These are phyloP conservation scores for Suillus sp. DNA, from an alignment of 768 basidiomycete species.

Conservation along the genomic window DNA sequence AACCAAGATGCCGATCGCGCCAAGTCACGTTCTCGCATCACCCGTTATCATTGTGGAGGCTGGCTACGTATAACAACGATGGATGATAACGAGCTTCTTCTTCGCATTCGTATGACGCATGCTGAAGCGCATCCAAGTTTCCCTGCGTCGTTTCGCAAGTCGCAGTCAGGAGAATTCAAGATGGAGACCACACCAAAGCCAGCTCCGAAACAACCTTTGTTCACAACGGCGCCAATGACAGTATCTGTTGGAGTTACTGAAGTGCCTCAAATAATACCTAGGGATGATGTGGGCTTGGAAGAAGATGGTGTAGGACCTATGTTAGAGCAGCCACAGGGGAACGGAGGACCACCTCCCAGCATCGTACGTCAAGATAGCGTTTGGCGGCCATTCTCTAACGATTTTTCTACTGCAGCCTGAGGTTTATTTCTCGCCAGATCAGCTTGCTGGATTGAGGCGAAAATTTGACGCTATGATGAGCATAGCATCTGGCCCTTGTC, in stretches of 20 bases:
- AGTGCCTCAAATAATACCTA: neutral
- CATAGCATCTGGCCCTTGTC: constrained; percentile 32
- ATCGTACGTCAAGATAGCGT: neutral
- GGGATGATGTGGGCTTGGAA: neutral
- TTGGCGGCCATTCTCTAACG: neutral
- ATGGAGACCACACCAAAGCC: constrained; percentile 33
- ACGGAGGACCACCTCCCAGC: constrained; percentile 4
- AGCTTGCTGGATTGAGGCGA: constrained; percentile 32
- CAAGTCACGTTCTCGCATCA: constrained; percentile 38
- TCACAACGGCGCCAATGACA: constrained; percentile 21
- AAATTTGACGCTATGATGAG: constrained; percentile 36
- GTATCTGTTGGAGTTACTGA: neutral
- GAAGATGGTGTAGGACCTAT: neutral
- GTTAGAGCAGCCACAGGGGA: neutral
- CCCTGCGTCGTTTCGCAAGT: constrained; percentile 35
- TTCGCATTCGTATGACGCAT: constrained; percentile 39
- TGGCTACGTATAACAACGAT: constrained; percentile 40
- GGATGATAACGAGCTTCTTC: constrained; percentile 37
- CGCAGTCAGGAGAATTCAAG: constrained; percentile 37
- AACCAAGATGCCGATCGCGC: constrained; percentile 33
- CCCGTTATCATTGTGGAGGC: constrained; percentile 36
- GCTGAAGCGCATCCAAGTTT: constrained; percentile 37
- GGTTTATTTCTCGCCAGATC: constrained; percentile 35
- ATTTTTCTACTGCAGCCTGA: constrained; percentile 22
- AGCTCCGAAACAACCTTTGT: constrained; percentile 24